Percentiles rank a stretch among this genome's conserved stretches.
phyloP scores from a whole-genome alignment of 164 flowering plant species.

The Magnolia sinica region DNA sequence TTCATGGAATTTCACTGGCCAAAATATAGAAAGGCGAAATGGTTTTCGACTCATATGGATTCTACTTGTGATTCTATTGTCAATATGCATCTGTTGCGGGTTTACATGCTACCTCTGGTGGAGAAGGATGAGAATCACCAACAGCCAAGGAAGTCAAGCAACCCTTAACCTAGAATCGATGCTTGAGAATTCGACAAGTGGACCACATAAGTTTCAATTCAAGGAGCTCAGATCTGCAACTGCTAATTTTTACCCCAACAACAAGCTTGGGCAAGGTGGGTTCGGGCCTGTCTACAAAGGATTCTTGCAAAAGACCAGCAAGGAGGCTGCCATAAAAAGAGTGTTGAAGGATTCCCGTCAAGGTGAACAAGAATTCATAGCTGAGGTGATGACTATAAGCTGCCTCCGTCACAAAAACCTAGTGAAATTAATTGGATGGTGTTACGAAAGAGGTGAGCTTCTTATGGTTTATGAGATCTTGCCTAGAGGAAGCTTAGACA shows the following conservation, averaged over 20 bases:
- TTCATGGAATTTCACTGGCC: conserved; percentile 37
- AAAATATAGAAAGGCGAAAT: conserved; percentile 7
- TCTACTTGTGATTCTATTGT: conserved; percentile 26
- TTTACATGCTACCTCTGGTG: neutral
- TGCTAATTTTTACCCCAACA: conserved; percentile 30
- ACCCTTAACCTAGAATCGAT: neutral
- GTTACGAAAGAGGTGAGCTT: conserved; percentile 44
- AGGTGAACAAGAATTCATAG: conserved; percentile 48
- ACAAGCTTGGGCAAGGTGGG: conserved; percentile 63
- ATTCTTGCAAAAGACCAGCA: conserved; percentile 16
- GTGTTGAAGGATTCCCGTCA: conserved; percentile 33
- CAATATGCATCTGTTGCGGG: neutral
- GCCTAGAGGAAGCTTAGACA: conserved; percentile 62
- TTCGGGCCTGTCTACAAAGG: conserved; percentile 64
- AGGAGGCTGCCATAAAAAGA: conserved; percentile 52
- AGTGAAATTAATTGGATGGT: conserved; percentile 59
- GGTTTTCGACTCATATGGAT: neutral
- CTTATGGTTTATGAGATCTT: conserved; percentile 57
- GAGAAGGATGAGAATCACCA: neutral
- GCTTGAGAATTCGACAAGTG: conserved; percentile 3
- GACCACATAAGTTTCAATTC: conserved; percentile 40
- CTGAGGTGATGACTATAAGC: conserved; percentile 57
- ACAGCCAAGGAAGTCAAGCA: neutral
- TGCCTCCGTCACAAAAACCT: conserved; percentile 60
- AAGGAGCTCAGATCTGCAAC: conserved; percentile 48